Evolutionary conservation across 768 basidiomycete species (phyloP), one percentile per base, ranked within the genome.

Genomic region (Candolleomyces efflorescens): DNA sequence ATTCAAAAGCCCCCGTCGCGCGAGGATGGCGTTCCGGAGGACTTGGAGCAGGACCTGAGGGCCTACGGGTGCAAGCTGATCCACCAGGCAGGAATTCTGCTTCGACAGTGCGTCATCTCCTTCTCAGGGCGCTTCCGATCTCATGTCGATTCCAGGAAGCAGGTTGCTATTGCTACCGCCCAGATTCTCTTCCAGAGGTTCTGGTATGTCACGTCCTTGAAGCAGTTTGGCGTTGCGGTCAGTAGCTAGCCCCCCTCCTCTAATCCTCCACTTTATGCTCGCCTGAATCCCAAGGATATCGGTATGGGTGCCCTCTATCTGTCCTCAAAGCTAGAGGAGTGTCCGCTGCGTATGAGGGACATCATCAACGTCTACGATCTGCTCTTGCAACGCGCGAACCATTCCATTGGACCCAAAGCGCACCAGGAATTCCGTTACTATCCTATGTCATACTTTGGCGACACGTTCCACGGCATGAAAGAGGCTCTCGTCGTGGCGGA

Each of bases 121-220:
- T n/a, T 52, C 43, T 44, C 41, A 41, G 22, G 36, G 23, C 24
- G 38, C 24, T 53, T 51, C 55, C 49, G 39, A 45, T 20, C 24
- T 22, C 32, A 32, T 32, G 7, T 32, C 6, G 32, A 32, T 52
- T 32, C 61, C 70, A 92, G 90, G 72, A 97, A 98, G 62, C 97
- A 99, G 69, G 95, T 97, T 26, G 95, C 95, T 13, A 90, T 98
- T 54, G 94, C 97, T 5, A 92, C 95, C 1, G 97, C 97, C 0
- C 95, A 98, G 69, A 92, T 98, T 32, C 75, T 99, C 1, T 96
- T 95, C 69, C 97, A 99, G 61, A 80, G 96, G 36, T 99, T 99
- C 77, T 98, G 90, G 90, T 98, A 84, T 73, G 91, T 96, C 17
- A 87, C 89, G 3, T 96, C 94, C 7, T 85, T 99, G 86, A 90